Conservation (phyloP, 768 basidiomycete genomes). For the Thelephora aurantiotincta region DNA sequence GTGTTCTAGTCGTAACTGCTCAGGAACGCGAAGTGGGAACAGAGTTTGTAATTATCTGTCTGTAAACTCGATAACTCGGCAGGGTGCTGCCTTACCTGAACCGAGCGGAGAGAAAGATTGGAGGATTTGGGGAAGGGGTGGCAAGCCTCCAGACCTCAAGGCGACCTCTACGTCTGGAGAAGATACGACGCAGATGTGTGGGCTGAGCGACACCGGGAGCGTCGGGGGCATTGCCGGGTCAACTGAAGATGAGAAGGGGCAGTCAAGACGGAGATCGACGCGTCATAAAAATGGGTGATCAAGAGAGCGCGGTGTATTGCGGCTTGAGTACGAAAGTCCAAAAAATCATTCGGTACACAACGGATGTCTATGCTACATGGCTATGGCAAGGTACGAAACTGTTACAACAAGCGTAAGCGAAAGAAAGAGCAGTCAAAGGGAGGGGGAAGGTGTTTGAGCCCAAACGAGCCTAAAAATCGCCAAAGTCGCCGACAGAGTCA, state of each 20-base stretch:
- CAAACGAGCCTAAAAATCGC: conserved; percentile 10
- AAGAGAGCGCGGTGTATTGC: not conserved
- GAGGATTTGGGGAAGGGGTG: conserved; percentile 56
- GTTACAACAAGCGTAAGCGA: too few species aligned
- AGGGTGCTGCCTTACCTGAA: conserved; percentile 40
- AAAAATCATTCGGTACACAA: too few species aligned
- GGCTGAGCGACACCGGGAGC: conserved; percentile 64
- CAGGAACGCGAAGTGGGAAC: not conserved
- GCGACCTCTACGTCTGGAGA: conserved; percentile 59
- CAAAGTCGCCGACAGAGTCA: conserved; percentile 7
- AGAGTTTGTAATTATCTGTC: not conserved
- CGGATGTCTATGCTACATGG: too few species aligned
- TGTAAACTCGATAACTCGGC: not conserved
- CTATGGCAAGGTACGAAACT: too few species aligned
- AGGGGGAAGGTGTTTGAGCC: not conserved
- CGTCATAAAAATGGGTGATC: conserved; percentile 1
- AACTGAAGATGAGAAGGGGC: too few species aligned
- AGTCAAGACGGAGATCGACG: conserved; percentile 2
- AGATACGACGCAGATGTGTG: conserved; percentile 62
- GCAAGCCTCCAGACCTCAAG: conserved; percentile 42
- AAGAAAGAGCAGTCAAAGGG: too few species aligned
- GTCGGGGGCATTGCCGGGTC: conserved; percentile 27
- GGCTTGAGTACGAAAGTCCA: too few species aligned
- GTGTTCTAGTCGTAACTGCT: conserved; percentile 69
- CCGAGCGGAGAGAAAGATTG: conserved; percentile 79